These are phyloP conservation scores for Pseudonectria buxi DNA, from an alignment of 2,329 filamentous ascomycete genomes.

Conservation along the genomic window DNA sequence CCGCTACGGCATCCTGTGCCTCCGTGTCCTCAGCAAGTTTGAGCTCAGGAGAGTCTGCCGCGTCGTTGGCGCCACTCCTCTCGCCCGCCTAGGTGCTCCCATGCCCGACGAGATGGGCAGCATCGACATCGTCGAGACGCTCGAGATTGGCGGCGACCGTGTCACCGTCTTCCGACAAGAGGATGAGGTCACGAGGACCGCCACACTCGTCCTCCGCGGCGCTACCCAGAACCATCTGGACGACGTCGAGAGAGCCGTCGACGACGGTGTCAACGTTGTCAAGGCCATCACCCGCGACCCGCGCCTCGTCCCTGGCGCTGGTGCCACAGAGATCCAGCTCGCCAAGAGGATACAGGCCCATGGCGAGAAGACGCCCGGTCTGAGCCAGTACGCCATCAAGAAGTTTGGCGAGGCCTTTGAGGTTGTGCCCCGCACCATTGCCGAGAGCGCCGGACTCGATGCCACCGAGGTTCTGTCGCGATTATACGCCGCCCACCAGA, in stretches of 20 bases:
- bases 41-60: constrained; percentile 91
- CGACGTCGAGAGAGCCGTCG: constrained; percentile 92
- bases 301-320: constrained; percentile 85
- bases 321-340: constrained; percentile 89
- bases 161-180: constrained; percentile 99
- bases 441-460: constrained; percentile 91
- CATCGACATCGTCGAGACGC: constrained; percentile 90
- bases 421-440: constrained; percentile 87
- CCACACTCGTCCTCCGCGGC: constrained; percentile 87
- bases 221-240: constrained; percentile 98
- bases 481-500: constrained; percentile 87
- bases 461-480: constrained; percentile 93
- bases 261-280: constrained; percentile 96
- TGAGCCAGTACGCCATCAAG: constrained; percentile 93
- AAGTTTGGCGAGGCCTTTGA: constrained; percentile 98
- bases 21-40: constrained; percentile 97
- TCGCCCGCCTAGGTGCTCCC: constrained; percentile 88
- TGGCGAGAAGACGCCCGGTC: constrained; percentile 85
- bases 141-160: constrained; percentile 95
- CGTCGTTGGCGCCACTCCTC: constrained; percentile 92
- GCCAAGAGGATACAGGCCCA: constrained; percentile 86
- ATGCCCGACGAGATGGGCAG: constrained; percentile 99
- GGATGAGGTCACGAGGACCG: constrained; percentile 82
- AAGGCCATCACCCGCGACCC: constrained; percentile 96
- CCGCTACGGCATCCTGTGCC: constrained; percentile 89